phyloP scores from a whole-genome alignment of 176 grass and related monocot genomes.

The Carex kokanica region DNA sequence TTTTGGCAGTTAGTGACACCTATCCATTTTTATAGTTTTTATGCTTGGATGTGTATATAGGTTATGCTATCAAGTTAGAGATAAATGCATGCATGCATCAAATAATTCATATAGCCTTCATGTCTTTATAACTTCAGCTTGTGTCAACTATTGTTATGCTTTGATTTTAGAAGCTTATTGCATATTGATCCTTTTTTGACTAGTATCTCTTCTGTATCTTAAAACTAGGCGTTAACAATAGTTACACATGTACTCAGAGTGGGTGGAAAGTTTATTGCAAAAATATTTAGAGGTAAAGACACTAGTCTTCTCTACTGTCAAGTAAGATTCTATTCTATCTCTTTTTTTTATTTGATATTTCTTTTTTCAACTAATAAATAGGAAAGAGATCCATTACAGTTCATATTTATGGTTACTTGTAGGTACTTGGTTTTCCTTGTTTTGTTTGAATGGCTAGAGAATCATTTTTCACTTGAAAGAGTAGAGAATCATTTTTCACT shows the following conservation, averaged over 20 bases:
- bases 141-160: slow-evolving; percentile 1
- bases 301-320: slow-evolving; percentile 90
- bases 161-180: slow-evolving; percentile 12
- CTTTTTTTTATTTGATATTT: neutral
- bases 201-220: slow-evolving; percentile 34
- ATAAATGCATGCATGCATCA: neutral
- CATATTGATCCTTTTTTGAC: slow-evolving; percentile 14
- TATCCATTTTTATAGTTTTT: neutral
- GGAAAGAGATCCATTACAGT: neutral
- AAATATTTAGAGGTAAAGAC: slow-evolving; percentile 98
- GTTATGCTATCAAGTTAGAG: neutral
- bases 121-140: slow-evolving; percentile 14
- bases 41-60: neutral
- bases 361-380: neutral
- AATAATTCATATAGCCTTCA: neutral
- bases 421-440: neutral
- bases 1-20: slow-evolving; percentile 72
- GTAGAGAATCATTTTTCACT: too few species aligned
- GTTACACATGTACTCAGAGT: slow-evolving; percentile 92
- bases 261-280: slow-evolving; percentile 92
- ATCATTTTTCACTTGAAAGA: too few species aligned
- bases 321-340: slow-evolving; percentile 32
- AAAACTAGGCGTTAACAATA: slow-evolving; percentile 73
- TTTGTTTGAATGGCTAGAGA: neutral
- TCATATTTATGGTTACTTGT: neutral